A percentile compares a stretch with the other conserved stretches of the same genome.
Conservation (phyloP, 2,329 filamentous ascomycete genomes). For the Camptophora hylomeconis region DNA sequence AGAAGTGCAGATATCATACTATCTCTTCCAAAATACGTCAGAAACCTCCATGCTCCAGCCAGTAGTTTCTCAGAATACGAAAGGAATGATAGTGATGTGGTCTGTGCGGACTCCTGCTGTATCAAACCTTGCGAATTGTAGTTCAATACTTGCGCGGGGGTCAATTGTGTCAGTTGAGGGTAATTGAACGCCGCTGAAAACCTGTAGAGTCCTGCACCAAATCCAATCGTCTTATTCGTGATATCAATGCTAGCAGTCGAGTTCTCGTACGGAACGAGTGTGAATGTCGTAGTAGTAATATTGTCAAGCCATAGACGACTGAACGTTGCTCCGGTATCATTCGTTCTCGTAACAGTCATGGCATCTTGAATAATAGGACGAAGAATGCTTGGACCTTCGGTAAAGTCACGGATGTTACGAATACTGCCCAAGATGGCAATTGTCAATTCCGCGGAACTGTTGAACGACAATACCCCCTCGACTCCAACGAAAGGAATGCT, state of each 20-base stretch:
- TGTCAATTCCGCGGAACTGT: constrained; percentile 42
- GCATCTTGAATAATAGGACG: constrained; percentile 42
- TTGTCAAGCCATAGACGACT: constrained; percentile 50
- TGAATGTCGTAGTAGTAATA: constrained; percentile 42
- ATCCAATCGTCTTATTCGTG: constrained; percentile 30
- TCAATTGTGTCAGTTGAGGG: constrained; percentile 45
- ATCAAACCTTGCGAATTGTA: constrained; percentile 34
- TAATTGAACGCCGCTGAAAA: constrained; percentile 51
- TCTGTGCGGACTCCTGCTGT: constrained; percentile 32
- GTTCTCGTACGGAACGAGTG: constrained; percentile 27
- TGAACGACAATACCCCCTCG: constrained; percentile 41
- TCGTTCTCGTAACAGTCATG: constrained; percentile 28
- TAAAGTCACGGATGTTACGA: constrained; percentile 49
- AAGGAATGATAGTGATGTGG: constrained; percentile 46
- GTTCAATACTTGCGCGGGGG: constrained; percentile 37
- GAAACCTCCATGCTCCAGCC: constrained; percentile 52
- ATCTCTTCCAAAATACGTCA: constrained; percentile 56
- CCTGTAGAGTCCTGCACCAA: constrained; percentile 41
- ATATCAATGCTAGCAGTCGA: constrained; percentile 20
- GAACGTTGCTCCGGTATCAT: constrained; percentile 34
- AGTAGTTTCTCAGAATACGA: constrained; percentile 51
- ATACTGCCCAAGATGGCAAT: constrained; percentile 49
- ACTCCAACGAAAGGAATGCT: constrained; percentile 39
- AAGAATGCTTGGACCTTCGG: constrained; percentile 43
- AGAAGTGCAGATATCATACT: constrained; percentile 49